Evolutionary conservation across 441 rosid genomes (phyloP).

Genomic region (Pelargonium cotyledonis): DNA sequence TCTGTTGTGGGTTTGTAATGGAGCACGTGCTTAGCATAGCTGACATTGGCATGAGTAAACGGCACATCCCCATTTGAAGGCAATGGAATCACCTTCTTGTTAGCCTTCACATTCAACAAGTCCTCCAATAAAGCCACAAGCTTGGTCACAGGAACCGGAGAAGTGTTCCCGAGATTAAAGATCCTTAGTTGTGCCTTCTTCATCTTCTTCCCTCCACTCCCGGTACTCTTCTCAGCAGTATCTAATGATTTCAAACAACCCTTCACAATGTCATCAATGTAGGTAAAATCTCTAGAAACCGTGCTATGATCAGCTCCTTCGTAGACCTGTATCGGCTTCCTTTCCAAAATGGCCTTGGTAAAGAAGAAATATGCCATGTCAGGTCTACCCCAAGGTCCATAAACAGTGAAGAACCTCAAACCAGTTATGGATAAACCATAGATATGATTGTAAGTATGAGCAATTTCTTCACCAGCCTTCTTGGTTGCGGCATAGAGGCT

Average conservation of each 20-base stretch:
- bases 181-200: slow-evolving; percentile 86
- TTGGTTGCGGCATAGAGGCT: slow-evolving; percentile 95
- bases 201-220: slow-evolving; percentile 90
- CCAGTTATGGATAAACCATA: slow-evolving; percentile 93
- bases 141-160: slow-evolving; percentile 59
- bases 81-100: slow-evolving; percentile 68
- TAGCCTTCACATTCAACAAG: slow-evolving; percentile 76
- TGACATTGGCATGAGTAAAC: slow-evolving; percentile 90
- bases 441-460: slow-evolving; percentile 91
- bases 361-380: slow-evolving; percentile 99
- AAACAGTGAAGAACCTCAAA: slow-evolving; percentile 87
- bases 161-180: slow-evolving; percentile 41
- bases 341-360: slow-evolving; percentile 74
- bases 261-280: slow-evolving; percentile 91
- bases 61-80: slow-evolving; percentile 93
- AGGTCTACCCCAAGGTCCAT: slow-evolving; percentile 99
- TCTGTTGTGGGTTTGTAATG: slow-evolving; percentile 86
- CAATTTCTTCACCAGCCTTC: slow-evolving; percentile 96
- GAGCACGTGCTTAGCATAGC: slow-evolving; percentile 67
- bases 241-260: slow-evolving; percentile 86
- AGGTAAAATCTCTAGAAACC: slow-evolving; percentile 94
- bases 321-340: slow-evolving; percentile 70
- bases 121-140: slow-evolving; percentile 78
- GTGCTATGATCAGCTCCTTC: slow-evolving; percentile 72
- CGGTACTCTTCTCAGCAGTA: slow-evolving; percentile 93